A percentile compares a stretch with the other conserved stretches of the same genome.
phyloP scores from a whole-genome alignment of 257 asterid genomes.

The Penstemon barbatus region DNA sequence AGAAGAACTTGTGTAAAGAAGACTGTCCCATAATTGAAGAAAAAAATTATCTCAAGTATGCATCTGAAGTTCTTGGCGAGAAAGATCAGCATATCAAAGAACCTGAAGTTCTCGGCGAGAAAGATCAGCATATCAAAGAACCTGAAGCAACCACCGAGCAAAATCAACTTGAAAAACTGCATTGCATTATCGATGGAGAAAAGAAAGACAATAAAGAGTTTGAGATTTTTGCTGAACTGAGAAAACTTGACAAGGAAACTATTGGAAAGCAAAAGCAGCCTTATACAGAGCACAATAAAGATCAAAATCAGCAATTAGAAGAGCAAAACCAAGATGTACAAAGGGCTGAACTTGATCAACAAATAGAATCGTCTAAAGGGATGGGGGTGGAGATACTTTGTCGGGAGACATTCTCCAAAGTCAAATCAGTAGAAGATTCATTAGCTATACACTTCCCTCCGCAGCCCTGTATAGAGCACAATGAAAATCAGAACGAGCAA shows the following conservation, averaged over 20 bases:
- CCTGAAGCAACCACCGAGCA: constrained; percentile 11
- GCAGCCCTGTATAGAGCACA: background rate
- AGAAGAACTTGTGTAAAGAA: background rate
- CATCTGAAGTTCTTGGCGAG: constrained; percentile 7
- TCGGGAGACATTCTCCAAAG: background rate
- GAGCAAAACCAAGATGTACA: background rate
- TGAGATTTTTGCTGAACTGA: background rate
- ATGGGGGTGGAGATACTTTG: background rate
- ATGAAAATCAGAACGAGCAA: constrained; percentile 11
- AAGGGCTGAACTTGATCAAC: too few species aligned
- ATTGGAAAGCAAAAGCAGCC: background rate
- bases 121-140: constrained; percentile 1
- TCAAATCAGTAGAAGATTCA: too few species aligned
- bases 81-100: constrained; percentile 1
- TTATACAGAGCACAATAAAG: too few species aligned
- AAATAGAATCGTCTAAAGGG: background rate
- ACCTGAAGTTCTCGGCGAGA: constrained; percentile 12
- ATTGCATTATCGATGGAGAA: background rate
- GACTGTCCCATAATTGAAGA: constrained; percentile 13
- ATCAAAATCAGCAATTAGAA: background rate
- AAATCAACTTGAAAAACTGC: constrained; percentile 15
- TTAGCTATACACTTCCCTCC: too few species aligned
- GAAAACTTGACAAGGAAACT: background rate
- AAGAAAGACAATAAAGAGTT: background rate
- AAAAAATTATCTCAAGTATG: constrained; percentile 4